Conservation (phyloP, 371 early-diverging fungal genomes). For the Mucor mucedo region DNA sequence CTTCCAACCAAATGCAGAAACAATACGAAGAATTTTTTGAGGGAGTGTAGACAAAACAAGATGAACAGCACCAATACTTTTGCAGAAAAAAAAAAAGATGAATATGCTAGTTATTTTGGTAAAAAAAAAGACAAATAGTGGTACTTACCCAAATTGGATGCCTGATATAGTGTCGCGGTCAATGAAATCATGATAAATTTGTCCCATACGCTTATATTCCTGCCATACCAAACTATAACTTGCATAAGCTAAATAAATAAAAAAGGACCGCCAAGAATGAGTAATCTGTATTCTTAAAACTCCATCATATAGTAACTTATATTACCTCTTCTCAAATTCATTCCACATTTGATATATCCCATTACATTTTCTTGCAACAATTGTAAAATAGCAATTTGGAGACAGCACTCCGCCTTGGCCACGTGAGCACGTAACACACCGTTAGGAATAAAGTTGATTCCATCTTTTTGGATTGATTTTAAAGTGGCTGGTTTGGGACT, state of each 20-base stretch:
- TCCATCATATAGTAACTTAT: background rate
- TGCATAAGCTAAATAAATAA: slow-evolving; percentile 43
- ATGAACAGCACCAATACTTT: slow-evolving; percentile 69
- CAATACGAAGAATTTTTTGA: slow-evolving; percentile 63
- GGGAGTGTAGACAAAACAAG: slow-evolving; percentile 65
- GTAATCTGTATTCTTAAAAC: background rate
- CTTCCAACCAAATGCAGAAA: slow-evolving; percentile 68
- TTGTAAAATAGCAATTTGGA: slow-evolving; percentile 65
- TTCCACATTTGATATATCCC: slow-evolving; percentile 68
- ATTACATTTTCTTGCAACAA: slow-evolving; percentile 64
- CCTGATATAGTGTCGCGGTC: slow-evolving; percentile 58
- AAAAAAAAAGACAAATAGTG: background rate
- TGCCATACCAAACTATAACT: slow-evolving; percentile 61
- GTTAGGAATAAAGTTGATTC: slow-evolving; percentile 54
- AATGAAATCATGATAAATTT: slow-evolving; percentile 50
- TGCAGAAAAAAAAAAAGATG: background rate
- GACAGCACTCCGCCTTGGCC: slow-evolving; percentile 63
- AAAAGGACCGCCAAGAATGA: background rate
- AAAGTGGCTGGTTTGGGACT: slow-evolving; percentile 48
- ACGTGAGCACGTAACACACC: slow-evolving; percentile 68
- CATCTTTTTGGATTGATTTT: slow-evolving; percentile 37
- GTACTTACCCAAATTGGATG: slow-evolving; percentile 56
- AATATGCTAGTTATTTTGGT: background rate
- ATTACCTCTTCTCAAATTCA: slow-evolving; percentile 67
- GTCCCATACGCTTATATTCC: slow-evolving; percentile 60